Percentiles rank a stretch among this genome's conserved stretches.
Conservation (phyloP, 2,329 filamentous ascomycete species). For the Harringtonia aguacate region DNA sequence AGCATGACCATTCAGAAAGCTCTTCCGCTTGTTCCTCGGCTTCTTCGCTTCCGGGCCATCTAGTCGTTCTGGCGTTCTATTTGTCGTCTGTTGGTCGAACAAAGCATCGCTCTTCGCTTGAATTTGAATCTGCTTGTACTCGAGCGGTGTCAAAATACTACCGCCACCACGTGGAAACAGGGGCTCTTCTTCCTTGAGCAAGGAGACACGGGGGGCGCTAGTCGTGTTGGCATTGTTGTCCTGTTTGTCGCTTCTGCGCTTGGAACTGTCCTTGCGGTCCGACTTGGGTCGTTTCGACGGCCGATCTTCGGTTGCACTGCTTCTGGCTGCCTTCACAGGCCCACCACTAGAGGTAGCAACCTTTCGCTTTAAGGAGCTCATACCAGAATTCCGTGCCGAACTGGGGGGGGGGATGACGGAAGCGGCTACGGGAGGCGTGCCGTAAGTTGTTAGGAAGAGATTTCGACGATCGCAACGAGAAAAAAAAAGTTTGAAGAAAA, state of each 20-base stretch:
- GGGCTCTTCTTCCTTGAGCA: constrained; percentile 67
- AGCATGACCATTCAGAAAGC: constrained; percentile 14
- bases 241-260: constrained; percentile 3
- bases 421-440: background rate
- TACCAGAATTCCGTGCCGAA: background rate
- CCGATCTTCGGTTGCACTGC: constrained; percentile 1
- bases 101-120: constrained; percentile 87
- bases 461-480: background rate
- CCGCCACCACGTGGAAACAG: constrained; percentile 89
- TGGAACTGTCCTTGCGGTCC: constrained; percentile 1
- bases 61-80: constrained; percentile 28
- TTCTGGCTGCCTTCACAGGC: constrained; percentile 3
- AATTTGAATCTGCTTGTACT: constrained; percentile 92
- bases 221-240: constrained; percentile 9
- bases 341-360: constrained; percentile 6
- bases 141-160: constrained; percentile 80
- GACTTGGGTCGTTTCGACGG: constrained; percentile 11
- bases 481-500: constrained; percentile 6
- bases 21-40: constrained; percentile 40
- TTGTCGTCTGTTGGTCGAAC: constrained; percentile 62
- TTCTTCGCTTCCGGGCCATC: constrained; percentile 39
- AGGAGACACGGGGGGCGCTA: constrained; percentile 27
- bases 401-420: background rate
- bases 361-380: constrained; percentile 13
- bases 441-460: background rate